phyloP scores from a whole-genome alignment of 1,139 yeast species.

The Pneumocystis wakefieldiae region DNA sequence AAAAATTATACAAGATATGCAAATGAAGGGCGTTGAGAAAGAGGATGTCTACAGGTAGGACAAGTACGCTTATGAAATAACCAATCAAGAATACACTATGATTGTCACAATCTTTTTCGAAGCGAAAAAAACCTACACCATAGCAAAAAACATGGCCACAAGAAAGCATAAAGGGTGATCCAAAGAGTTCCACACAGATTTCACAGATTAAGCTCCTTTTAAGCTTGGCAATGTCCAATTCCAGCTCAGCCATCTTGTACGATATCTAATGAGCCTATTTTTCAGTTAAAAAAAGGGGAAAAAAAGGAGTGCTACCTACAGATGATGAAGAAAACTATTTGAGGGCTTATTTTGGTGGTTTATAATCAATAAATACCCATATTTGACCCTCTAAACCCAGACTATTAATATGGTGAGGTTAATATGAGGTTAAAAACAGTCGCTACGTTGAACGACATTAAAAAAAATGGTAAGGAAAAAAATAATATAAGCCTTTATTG shows the following conservation, averaged over 20 bases:
- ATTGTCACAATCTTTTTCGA: neutral
- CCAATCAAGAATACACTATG: slow-evolving; percentile 8
- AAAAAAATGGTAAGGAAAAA: neutral
- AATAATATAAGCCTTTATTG: neutral
- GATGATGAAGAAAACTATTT: neutral
- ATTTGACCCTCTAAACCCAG: too few relatives aligned
- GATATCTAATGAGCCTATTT: neutral
- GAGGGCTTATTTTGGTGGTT: neutral
- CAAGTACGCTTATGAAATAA: slow-evolving; percentile 6
- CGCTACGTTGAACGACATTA: neutral
- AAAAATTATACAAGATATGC: neutral
- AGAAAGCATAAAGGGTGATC: slow-evolving; percentile 2
- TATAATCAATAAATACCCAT: neutral
- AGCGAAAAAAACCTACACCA: neutral
- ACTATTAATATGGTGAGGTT: too few relatives aligned
- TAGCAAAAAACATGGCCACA: slow-evolving; percentile 11
- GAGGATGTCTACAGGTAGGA: slow-evolving; percentile 7
- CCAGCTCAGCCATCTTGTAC: neutral
- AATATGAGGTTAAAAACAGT: too few relatives aligned
- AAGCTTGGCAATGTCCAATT: neutral
- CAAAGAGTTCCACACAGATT: slow-evolving; percentile 8
- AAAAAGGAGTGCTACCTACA: neutral
- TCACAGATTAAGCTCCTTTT: slow-evolving; percentile 4
- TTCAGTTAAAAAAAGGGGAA: neutral
- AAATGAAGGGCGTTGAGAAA: slow-evolving; percentile 2